phyloP scores from a whole-genome alignment of 257 asterid species.

The Nyctanthes arbortristis region DNA sequence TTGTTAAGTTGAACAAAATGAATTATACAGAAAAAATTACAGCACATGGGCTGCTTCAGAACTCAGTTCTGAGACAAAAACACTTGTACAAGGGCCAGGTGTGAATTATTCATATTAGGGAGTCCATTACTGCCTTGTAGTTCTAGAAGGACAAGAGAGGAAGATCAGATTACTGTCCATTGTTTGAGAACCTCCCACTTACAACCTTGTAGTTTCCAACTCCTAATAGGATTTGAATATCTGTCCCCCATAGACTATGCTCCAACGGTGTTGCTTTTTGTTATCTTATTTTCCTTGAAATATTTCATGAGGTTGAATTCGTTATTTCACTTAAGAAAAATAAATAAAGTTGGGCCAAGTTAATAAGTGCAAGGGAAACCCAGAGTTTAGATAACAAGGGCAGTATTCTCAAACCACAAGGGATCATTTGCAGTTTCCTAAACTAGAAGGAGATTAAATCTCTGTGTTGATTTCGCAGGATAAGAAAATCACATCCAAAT shows the following conservation, averaged over 20 bases:
- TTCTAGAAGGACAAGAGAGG: neutral
- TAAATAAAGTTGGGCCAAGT: neutral
- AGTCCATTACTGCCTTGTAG: neutral
- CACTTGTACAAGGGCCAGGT: too few relatives aligned
- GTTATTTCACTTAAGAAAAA: neutral
- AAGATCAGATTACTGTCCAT: neutral
- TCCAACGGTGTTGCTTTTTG: neutral
- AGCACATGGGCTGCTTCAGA: too few relatives aligned
- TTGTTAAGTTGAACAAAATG: too few relatives aligned
- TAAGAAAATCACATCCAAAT: neutral
- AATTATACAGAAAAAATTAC: too few relatives aligned
- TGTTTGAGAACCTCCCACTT: neutral
- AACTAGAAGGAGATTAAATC: neutral
- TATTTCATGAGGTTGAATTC: neutral
- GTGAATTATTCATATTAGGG: too few relatives aligned
- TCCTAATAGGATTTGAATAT: neutral
- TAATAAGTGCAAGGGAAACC: neutral
- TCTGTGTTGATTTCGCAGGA: neutral
- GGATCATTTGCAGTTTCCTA: neutral
- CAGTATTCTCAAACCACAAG: neutral
- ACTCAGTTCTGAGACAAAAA: too few relatives aligned
- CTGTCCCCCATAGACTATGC: neutral
- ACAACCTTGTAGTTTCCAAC: neutral
- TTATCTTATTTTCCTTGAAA: neutral
- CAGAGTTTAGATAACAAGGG: too few relatives aligned